A percentile compares a stretch with the other conserved stretches of the same genome.
Evolutionary conservation across 2,329 filamentous ascomycete genomes (phyloP).

Genomic region (Monilinia laxa): DNA sequence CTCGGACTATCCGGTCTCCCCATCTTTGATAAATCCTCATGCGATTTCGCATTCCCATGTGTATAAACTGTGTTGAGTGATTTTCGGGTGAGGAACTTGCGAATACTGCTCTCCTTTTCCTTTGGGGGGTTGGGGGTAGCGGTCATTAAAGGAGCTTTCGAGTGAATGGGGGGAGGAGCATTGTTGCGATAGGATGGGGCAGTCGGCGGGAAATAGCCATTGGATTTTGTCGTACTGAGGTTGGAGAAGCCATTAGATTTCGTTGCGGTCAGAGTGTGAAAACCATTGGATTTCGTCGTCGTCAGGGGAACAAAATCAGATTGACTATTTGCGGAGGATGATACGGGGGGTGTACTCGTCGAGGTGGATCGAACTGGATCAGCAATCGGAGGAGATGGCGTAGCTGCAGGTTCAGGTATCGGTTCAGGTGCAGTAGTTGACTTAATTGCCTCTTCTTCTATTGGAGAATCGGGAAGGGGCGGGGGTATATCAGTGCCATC

Average conservation of each 20-base stretch:
- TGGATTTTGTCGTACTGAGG: slow-evolving; percentile 4
- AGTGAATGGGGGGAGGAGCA: not conserved
- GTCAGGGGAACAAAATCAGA: slow-evolving; percentile 8
- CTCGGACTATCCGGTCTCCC: slow-evolving; percentile 37
- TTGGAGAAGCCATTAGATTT: slow-evolving; percentile 2
- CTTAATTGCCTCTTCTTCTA: slow-evolving; percentile 32
- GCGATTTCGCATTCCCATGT: slow-evolving; percentile 34
- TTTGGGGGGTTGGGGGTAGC: slow-evolving; percentile 31
- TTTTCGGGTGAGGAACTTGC: slow-evolving; percentile 42
- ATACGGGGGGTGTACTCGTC: not conserved
- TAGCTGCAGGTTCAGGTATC: not conserved
- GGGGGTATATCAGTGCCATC: slow-evolving; percentile 42
- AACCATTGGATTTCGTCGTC: slow-evolving; percentile 2
- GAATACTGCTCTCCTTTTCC: slow-evolving; percentile 41
- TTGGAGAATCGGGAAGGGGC: slow-evolving; percentile 39
- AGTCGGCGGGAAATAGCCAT: slow-evolving; percentile 10
- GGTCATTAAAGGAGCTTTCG: slow-evolving; percentile 13
- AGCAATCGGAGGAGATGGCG: slow-evolving; percentile 9
- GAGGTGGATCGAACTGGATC: slow-evolving; percentile 7
- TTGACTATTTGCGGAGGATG: slow-evolving; percentile 17
- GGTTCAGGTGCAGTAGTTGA: slow-evolving; percentile 26
- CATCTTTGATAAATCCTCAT: slow-evolving; percentile 35
- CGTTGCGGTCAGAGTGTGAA: slow-evolving; percentile 2
- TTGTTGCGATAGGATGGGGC: slow-evolving; percentile 4
- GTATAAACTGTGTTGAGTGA: slow-evolving; percentile 41